These are phyloP conservation scores for Gymnopilus dilepis DNA, from an alignment of 768 basidiomycete species.

Conservation along the genomic window DNA sequence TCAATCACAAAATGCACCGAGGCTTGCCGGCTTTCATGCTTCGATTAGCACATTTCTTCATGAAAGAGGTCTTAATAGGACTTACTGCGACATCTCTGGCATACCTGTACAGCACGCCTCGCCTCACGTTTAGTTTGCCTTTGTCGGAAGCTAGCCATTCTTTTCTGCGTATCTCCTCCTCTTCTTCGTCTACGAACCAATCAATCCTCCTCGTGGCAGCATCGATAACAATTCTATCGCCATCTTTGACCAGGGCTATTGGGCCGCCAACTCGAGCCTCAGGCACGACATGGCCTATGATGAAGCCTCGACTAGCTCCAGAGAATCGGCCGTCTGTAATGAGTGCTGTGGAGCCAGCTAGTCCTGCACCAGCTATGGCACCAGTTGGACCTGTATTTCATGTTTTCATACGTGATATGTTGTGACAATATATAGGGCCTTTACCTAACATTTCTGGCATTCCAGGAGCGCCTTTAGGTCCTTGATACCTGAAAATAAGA, in stretches of 20 bases:
- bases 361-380: constrained; percentile 84
- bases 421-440: not conserved
- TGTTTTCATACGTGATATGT: not conserved
- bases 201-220: constrained; percentile 65
- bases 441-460: constrained; percentile 79
- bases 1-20: constrained; percentile 85
- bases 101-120: constrained; percentile 81
- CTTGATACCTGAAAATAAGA: constrained; percentile 86
- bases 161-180: constrained; percentile 60
- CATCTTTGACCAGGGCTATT: constrained; percentile 86
- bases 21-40: constrained; percentile 67
- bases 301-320: constrained; percentile 68
- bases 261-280: constrained; percentile 83
- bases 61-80: constrained; percentile 19
- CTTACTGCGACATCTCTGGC: constrained; percentile 87
- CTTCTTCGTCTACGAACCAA: constrained; percentile 75
- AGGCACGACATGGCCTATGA: constrained; percentile 62
- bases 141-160: constrained; percentile 77
- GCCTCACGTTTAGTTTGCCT: constrained; percentile 64
- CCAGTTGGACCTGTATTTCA: constrained; percentile 68
- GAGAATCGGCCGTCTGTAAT: constrained; percentile 93
- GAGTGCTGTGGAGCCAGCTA: constrained; percentile 77
- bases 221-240: constrained; percentile 80
- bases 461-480: constrained; percentile 90
- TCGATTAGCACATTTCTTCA: not conserved